Base-by-base conservation (phyloP, 2,329 filamentous ascomycete species). In the Botrytis fragariae region DNA sequence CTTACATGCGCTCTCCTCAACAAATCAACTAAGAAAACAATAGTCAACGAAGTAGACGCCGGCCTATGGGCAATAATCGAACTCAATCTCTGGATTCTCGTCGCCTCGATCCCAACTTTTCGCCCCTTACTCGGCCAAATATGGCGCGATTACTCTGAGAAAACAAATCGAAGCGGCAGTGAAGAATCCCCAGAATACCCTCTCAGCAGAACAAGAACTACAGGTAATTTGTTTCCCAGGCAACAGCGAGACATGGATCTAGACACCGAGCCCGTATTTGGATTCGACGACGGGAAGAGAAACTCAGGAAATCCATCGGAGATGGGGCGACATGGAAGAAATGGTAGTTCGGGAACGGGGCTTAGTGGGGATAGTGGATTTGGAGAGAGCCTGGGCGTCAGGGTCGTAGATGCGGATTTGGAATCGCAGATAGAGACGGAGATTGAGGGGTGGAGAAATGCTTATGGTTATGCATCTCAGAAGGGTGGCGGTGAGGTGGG, bases 51-150 rank as follows among this genome's bases (percentile, higher is more conserved):
- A 61, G 42, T 35, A 22, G 68, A 70, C 25, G 68, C 68, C 12
- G 68, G 51, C 7, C 37, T 70, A 32, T 70, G 68, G 68, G 57
- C 37, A 10, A 45, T n/a, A 39, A 35, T 70, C 6, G 57, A 70
- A 60, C 42, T 70, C 42, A 70, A 70, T 22, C 51, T 70, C 57
- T 70, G 57, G 68, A 32, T 70, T 37, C 14, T 70, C 3, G 57
- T 70, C 39, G 57, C 70, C 44, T 67, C 35, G 9, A 74, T 62
- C 29, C 54, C 57, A 3, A 60, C 68, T 25, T 44, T 70, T 20
- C 22, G 57, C 74, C 74, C 37, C 16, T 45, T 67, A 20, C 64
- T 54, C 8, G 18, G 45, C 5, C 51, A 54, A 16, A 67, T 67
- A 25, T 39, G 35, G 45, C 45, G 25, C 32, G 25, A 54, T 39